Evolutionary conservation across 2,329 filamentous ascomycete genomes (phyloP).

Genomic region (Microthyrium microscopicum): DNA sequence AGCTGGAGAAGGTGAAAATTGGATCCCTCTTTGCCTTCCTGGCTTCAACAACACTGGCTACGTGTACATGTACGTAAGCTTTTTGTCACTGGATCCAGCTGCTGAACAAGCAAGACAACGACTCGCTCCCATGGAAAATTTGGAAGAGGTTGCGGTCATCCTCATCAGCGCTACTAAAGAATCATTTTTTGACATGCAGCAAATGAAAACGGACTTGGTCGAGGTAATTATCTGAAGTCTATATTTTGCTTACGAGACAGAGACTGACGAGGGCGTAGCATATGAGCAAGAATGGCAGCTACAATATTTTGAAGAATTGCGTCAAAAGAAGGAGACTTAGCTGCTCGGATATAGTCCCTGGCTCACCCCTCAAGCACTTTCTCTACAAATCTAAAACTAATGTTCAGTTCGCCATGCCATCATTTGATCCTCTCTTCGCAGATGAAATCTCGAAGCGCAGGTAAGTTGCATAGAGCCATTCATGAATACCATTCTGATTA

Average conservation of each 20-base stretch:
- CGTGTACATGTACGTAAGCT: constrained; percentile 98
- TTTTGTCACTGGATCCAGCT: constrained; percentile 50
- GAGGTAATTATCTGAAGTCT: constrained; percentile 22
- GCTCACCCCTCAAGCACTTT: constrained; percentile 73
- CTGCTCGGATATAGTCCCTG: constrained; percentile 61
- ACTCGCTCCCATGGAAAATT: constrained; percentile 22
- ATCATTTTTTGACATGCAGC: constrained; percentile 76
- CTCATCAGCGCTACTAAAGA: constrained; percentile 88
- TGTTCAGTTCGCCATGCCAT: constrained; percentile 89
- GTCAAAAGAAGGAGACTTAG: constrained; percentile 53
- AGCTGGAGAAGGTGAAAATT: constrained; percentile 86
- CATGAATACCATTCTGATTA: not conserved
- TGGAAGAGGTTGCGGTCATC: constrained; percentile 72
- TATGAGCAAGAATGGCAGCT: constrained; percentile 57
- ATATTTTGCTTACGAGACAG: too few species aligned
- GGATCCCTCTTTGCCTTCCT: constrained; percentile 89
- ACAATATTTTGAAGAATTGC: constrained; percentile 58
- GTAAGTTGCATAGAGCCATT: constrained; percentile 17
- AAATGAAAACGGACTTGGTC: constrained; percentile 46
- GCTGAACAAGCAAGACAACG: constrained; percentile 25
- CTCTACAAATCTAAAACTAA: constrained; percentile 89
- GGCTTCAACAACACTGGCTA: constrained; percentile 96
- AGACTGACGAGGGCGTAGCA: constrained; percentile 33
- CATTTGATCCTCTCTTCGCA: constrained; percentile 53
- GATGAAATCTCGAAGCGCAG: constrained; percentile 44